Percentiles rank a stretch among this genome's conserved stretches.
phyloP scores from a whole-genome alignment of 495 filamentous ascomycete species.

The Bryoglossum gracile region DNA sequence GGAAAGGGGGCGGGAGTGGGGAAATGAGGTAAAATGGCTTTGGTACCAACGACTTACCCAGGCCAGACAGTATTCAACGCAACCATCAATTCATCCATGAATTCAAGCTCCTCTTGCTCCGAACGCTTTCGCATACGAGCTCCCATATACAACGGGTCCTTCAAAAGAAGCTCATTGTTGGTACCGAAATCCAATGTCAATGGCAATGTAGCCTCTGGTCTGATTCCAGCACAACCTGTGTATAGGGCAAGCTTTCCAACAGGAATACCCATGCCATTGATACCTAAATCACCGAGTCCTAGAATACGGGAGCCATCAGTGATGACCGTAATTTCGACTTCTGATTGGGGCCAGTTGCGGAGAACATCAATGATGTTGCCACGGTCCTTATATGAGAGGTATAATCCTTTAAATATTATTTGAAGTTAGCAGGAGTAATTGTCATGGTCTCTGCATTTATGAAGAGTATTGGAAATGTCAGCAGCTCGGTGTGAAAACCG shows the following conservation, averaged over 20 bases:
- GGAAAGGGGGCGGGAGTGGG: no score
- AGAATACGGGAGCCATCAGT: constrained; percentile 77
- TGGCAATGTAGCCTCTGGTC: constrained; percentile 65
- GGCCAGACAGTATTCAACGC: constrained; percentile 73
- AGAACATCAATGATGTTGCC: constrained; percentile 65
- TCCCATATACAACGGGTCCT: constrained; percentile 75
- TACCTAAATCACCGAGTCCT: constrained; percentile 70
- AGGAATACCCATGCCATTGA: constrained; percentile 82
- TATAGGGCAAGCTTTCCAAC: constrained; percentile 73
- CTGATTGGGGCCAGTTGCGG: constrained; percentile 65
- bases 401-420: constrained; percentile 63
- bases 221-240: constrained; percentile 71
- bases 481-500: no score
- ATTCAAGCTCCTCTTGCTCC: constrained; percentile 63
- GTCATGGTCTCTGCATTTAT: no score
- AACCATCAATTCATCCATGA: constrained; percentile 74
- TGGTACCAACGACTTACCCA: no score
- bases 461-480: not conserved
- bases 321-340: constrained; percentile 74
- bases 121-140: constrained; percentile 59
- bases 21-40: no score
- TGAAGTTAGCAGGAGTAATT: not conserved
- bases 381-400: constrained; percentile 69
- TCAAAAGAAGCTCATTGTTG: constrained; percentile 59
- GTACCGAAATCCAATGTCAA: constrained; percentile 73